These are phyloP conservation scores for Xerocomellus intermedius DNA, from an alignment of 768 basidiomycete species.

Conservation along the genomic window DNA sequence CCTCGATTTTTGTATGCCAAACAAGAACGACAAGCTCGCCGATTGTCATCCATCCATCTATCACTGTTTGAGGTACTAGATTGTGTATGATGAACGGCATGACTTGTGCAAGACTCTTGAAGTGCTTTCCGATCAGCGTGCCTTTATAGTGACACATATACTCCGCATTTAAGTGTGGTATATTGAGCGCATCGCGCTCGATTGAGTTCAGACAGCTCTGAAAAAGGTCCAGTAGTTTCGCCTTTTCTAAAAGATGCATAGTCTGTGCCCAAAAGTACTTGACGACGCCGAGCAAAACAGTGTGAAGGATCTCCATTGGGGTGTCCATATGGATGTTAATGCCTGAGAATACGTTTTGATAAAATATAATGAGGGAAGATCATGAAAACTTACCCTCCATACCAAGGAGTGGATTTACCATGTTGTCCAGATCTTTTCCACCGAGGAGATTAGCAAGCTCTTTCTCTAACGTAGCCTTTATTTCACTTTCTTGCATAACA, in stretches of 20 bases:
- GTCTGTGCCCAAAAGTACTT: conserved; percentile 35
- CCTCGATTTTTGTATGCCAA: conserved; percentile 32
- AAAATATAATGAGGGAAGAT: no score
- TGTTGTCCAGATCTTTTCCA: no score
- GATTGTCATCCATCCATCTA: conserved; percentile 33
- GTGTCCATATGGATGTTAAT: conserved; percentile 24
- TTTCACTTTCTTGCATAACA: no score
- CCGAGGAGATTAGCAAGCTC: no score
- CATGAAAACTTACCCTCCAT: no score
- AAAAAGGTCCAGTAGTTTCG: conserved; percentile 18
- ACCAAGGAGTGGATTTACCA: no score
- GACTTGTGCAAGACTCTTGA: conserved; percentile 31
- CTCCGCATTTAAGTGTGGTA: conserved; percentile 25
- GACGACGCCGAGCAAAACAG: conserved; percentile 32
- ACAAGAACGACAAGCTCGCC: conserved; percentile 38
- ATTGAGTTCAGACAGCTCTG: conserved; percentile 27
- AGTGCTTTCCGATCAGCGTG: conserved; percentile 32
- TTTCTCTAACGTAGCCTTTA: no score
- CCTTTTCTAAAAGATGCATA: conserved; percentile 20
- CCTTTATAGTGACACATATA: conserved; percentile 34
- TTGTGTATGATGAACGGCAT: conserved; percentile 32
- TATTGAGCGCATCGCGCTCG: conserved; percentile 20
- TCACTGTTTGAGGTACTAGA: conserved; percentile 22
- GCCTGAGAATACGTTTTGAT: no score
- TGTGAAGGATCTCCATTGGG: conserved; percentile 36